Evolutionary conservation across 306 rosid genomes (phyloP), one percentile per base, ranked within the genome.

Genomic region (Glycine latifolia): DNA sequence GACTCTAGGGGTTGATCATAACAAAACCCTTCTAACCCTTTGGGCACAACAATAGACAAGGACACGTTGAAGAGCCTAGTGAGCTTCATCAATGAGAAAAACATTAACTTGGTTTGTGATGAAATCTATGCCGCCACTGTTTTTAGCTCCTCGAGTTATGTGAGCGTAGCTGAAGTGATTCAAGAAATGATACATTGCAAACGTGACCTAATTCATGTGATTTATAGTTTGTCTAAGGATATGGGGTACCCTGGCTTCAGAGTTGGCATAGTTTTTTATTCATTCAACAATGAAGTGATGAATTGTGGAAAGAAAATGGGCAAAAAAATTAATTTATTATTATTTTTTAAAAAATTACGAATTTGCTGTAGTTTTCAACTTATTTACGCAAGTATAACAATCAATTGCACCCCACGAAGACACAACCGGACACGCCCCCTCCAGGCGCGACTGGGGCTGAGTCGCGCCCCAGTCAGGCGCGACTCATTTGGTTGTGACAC

Each of bases 171-270:
- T 14, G 97, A 95, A 60, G 77, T 93, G 54, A 41, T 95, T 4
- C 79, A 88, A 73, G 90, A 89, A 8, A 77, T 88, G 83, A 87
- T 86, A 6, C 77, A 81, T 83, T 85, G 86, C 88, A 91, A 91
- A 33, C 71, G 39, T 3, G 91, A 95, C 11, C 91, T 95, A 43
- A 84, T 95, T 55, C 99, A 95, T 84, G 66, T 91, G 0, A 83
- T 93, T 54, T 93, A 88, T 41, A 93, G 98, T 41, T 80, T 95
- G 81, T 95, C 99, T 6, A 93, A 95, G 77, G 99, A 91, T 83
- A 87, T 95, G 97, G 99, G 99, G 5, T 85, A 93, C 15, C 99
- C 99, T 0, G 99, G 99, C 1, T 83, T 95, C 3, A 62, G 99
- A 46, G 97, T 95, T 15, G 99, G 99, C 10, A 89, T 95, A 12